phyloP scores from a whole-genome alignment of 495 filamentous ascomycete genomes.

The Neurospora sp. region DNA sequence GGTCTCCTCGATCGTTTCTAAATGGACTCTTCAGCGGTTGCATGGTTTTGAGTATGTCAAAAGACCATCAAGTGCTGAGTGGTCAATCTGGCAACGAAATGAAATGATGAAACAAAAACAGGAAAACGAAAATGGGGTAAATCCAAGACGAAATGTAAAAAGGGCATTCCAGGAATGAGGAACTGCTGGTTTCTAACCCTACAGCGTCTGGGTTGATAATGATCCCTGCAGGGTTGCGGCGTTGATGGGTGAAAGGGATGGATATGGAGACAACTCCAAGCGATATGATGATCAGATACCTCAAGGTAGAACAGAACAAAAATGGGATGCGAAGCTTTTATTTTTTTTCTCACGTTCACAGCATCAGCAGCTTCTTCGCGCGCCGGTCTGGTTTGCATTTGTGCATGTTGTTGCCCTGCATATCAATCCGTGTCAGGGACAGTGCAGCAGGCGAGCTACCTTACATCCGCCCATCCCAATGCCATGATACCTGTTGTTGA shows the following conservation, averaged over 20 bases:
- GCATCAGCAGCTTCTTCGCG: background rate
- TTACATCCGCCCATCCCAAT: background rate
- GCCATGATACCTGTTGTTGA: background rate
- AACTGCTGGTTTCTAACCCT: background rate
- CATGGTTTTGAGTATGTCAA: background rate
- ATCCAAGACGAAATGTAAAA: background rate
- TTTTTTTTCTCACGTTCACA: background rate
- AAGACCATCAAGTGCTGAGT: background rate
- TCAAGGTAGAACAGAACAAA: background rate
- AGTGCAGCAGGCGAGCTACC: background rate
- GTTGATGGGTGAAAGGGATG: background rate
- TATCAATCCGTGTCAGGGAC: background rate
- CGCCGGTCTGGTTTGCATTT: background rate
- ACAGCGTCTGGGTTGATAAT: background rate
- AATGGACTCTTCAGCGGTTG: background rate
- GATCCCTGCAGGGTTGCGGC: background rate
- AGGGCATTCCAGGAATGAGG: background rate
- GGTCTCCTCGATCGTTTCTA: slow-evolving; percentile 63
- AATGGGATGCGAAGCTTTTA: background rate
- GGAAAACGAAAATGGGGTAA: background rate
- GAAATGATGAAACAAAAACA: background rate
- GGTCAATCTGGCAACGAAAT: background rate
- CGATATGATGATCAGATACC: background rate
- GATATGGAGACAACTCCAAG: background rate
- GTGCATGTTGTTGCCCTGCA: background rate